Conservation (phyloP, 768 basidiomycete species). For the Hortiboletus campestris region DNA sequence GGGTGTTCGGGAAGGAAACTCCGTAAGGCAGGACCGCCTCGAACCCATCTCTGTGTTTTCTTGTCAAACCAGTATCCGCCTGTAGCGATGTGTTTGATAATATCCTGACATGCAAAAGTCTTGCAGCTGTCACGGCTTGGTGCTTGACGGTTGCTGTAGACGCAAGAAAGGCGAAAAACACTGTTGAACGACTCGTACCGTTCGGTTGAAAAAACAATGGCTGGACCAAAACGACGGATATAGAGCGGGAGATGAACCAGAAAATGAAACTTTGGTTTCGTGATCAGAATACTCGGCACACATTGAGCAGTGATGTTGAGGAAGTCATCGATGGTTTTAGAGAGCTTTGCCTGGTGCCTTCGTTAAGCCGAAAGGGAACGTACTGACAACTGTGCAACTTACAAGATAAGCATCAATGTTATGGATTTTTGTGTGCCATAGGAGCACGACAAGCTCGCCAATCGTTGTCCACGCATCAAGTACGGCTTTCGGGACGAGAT, state of each 20-base stretch:
- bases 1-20: too few species aligned
- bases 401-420: not conserved
- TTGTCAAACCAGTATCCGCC: not conserved
- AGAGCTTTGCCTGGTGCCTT: too few species aligned
- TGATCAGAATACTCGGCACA: not conserved
- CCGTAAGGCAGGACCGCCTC: too few species aligned
- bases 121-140: not conserved
- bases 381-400: not conserved
- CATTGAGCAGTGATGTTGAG: not conserved
- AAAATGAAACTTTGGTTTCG: not conserved
- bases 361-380: too few species aligned
- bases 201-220: not conserved
- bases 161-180: not conserved
- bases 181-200: not conserved
- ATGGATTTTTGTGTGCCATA: not conserved
- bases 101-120: not conserved
- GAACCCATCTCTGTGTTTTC: too few species aligned
- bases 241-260: not conserved
- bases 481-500: conserved; percentile 22
- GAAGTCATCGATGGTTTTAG: not conserved
- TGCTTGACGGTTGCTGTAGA: not conserved
- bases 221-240: not conserved
- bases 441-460: not conserved
- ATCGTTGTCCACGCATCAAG: not conserved
- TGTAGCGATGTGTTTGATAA: not conserved